Base-by-base conservation (phyloP, 2,329 filamentous ascomycete genomes). In the Chaetomium globosum region DNA sequence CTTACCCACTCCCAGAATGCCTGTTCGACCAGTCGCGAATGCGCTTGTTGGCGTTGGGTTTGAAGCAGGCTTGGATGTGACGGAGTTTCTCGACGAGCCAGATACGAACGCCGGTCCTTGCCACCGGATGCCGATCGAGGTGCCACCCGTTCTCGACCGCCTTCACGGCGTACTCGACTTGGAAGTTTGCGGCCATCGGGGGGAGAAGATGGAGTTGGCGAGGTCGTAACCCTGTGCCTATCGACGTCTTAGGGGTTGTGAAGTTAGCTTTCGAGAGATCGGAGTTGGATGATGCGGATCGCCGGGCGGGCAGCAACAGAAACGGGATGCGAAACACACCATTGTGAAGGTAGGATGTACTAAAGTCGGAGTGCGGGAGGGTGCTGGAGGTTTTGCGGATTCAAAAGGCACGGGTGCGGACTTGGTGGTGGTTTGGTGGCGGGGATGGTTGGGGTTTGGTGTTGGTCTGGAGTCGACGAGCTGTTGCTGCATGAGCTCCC, bases 211-310 rank as follows among this genome's bases (percentile, higher is more conserved):
- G 76, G 95, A 98, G 87, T 99, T 99, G 78, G 92, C 92, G 75
- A 99, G 90, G 87, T 99, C 95, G 83, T 99, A 99, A 77, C 95
- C 95, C 95, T 75, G 95, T 99, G 77, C 95, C 95, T 90, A 99
- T 99, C 77, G 95, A 99, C 76, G 95, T 99, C 95, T 99, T 73
- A 64, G 70, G n/a, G 49, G 19, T 67, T 65, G 70, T 64, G 13
- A 59, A 49, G 69, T 70, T 48, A 70, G 64, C 51, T 49, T 46
- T 31, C 28, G 26, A 31, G 26, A 31, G 21, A 21, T 57, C 23
- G 33, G 33, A 26, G 39, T 55, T 49, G 53, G 52, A 26, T 57
- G 52, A 26, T 57, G 60, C 23, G 33, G 10, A 21, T 62, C 7
- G 54, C 5, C 26, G 51, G 53, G 39, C 10, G 30, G 56, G 49